phyloP scores from a whole-genome alignment of 2,329 filamentous ascomycete genomes.

The Beauveria sp. region DNA sequence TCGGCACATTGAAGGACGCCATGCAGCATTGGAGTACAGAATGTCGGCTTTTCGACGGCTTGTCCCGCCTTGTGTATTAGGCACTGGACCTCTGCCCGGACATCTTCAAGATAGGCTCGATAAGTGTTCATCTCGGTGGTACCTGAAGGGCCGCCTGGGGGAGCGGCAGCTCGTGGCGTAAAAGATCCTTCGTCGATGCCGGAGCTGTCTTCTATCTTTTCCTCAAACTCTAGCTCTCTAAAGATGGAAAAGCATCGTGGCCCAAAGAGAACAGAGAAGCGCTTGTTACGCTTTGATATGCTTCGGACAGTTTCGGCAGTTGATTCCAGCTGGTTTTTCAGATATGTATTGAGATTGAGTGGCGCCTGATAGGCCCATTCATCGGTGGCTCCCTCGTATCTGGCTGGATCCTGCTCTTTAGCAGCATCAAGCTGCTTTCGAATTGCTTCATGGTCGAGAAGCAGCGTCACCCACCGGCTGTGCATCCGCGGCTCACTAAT shows the following conservation, averaged over 20 bases:
- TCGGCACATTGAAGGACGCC: slow-evolving; percentile 24
- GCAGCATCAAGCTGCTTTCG: slow-evolving; percentile 30
- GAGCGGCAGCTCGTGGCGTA: slow-evolving; percentile 27
- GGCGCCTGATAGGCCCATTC: slow-evolving; percentile 34
- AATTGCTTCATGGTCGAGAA: slow-evolving; percentile 40
- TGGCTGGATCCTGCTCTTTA: slow-evolving; percentile 36
- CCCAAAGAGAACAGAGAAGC: slow-evolving; percentile 46
- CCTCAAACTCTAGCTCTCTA: slow-evolving; percentile 39
- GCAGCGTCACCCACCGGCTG: slow-evolving; percentile 31
- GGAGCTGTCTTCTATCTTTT: slow-evolving; percentile 29
- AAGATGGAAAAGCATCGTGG: slow-evolving; percentile 42
- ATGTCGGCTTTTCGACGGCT: slow-evolving; percentile 21
- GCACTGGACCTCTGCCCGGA: slow-evolving; percentile 40
- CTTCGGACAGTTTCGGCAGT: slow-evolving; percentile 29
- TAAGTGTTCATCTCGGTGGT: slow-evolving; percentile 32
- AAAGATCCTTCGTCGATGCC: slow-evolving; percentile 32
- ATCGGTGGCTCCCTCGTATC: slow-evolving; percentile 37
- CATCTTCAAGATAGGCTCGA: slow-evolving; percentile 42
- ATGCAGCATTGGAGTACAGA: slow-evolving; percentile 26
- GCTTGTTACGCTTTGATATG: slow-evolving; percentile 50
- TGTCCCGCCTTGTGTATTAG: slow-evolving; percentile 29
- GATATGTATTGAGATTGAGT: slow-evolving; percentile 41
- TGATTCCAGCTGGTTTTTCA: slow-evolving; percentile 39
- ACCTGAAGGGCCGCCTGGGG: slow-evolving; percentile 23
- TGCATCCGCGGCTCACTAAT: slow-evolving; percentile 42